Conservation (phyloP, 768 basidiomycete species). For the Rhodotorula paludigena region DNA sequence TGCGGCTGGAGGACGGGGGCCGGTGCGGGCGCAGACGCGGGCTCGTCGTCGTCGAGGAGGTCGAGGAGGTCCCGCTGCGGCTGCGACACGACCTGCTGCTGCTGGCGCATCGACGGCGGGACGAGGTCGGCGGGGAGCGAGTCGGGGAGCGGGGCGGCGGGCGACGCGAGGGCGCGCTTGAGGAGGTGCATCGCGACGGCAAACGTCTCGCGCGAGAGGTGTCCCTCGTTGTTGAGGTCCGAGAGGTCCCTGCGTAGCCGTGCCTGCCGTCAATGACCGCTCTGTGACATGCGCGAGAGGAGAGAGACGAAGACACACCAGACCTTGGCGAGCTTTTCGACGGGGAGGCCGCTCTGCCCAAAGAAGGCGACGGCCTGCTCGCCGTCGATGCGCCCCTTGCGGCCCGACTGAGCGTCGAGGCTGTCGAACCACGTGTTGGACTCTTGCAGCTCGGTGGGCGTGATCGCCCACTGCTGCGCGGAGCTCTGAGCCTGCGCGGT, state of each 20-base stretch:
- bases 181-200: constrained; percentile 94
- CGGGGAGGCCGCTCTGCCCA: constrained; percentile 77
- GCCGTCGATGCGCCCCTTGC: constrained; percentile 72
- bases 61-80: constrained; percentile 45
- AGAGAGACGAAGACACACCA: constrained; percentile 57
- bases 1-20: constrained; percentile 8
- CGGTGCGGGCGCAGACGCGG: constrained; percentile 20
- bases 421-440: constrained; percentile 73
- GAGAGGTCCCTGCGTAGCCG: constrained; percentile 70
- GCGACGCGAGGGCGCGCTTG: constrained; percentile 73
- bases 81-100: constrained; percentile 45
- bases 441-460: constrained; percentile 67
- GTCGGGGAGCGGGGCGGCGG: constrained; percentile 59
- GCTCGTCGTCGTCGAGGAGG: constrained; percentile 58
- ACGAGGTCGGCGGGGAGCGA: constrained; percentile 67
- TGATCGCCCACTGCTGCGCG: constrained; percentile 67
- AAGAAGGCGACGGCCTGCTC: constrained; percentile 94
- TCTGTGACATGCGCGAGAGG: background rate
- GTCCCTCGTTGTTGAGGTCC: constrained; percentile 81
- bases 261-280: background rate
- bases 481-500: background rate
- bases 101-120: constrained; percentile 71
- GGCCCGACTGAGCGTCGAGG: constrained; percentile 64
- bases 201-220: constrained; percentile 82
- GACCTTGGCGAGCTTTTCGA: constrained; percentile 76